Conservation (phyloP, 2,329 filamentous ascomycete genomes). For the Tolypocladium tundrense region DNA sequence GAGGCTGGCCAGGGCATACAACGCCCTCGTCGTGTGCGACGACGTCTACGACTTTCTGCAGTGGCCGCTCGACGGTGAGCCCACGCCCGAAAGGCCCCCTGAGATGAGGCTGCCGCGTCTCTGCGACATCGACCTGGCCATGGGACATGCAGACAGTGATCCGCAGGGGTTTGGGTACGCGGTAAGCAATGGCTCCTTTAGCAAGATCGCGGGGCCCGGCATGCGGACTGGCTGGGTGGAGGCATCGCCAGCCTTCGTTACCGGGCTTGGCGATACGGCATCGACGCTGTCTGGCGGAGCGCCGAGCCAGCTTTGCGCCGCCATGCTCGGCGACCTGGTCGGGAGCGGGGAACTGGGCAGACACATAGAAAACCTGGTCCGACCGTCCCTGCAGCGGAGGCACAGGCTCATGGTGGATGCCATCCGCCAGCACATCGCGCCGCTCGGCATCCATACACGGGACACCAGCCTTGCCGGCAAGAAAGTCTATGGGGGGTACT, state of each 20-base stretch:
- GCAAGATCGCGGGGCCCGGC: slow-evolving; percentile 77
- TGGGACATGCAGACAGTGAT: slow-evolving; percentile 43
- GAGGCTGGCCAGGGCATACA: slow-evolving; percentile 62
- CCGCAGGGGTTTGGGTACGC: slow-evolving; percentile 59
- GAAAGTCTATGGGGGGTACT: slow-evolving; percentile 66
- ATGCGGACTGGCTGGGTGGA: slow-evolving; percentile 84
- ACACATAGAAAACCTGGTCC: slow-evolving; percentile 30
- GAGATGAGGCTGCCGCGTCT: slow-evolving; percentile 59
- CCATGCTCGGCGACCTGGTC: slow-evolving; percentile 39
- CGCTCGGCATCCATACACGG: slow-evolving; percentile 45
- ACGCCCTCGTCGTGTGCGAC: slow-evolving; percentile 77
- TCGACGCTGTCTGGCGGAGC: slow-evolving; percentile 47
- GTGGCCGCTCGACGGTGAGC: slow-evolving; percentile 46
- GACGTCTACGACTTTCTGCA: slow-evolving; percentile 93
- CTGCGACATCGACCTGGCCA: slow-evolving; percentile 63
- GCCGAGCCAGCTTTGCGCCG: slow-evolving; percentile 43
- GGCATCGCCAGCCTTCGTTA: slow-evolving; percentile 44
- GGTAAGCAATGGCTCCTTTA: slow-evolving; percentile 81
- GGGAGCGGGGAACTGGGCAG: slow-evolving; percentile 29
- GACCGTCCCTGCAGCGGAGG: slow-evolving; percentile 35
- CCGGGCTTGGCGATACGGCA: slow-evolving; percentile 42
- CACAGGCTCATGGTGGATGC: slow-evolving; percentile 44
- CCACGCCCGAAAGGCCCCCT: slow-evolving; percentile 13
- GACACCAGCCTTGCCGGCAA: slow-evolving; percentile 27
- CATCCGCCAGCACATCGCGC: slow-evolving; percentile 48